These are phyloP conservation scores for Coleophoma cylindrospora DNA, from an alignment of 2,329 filamentous ascomycete species.

Conservation along the genomic window DNA sequence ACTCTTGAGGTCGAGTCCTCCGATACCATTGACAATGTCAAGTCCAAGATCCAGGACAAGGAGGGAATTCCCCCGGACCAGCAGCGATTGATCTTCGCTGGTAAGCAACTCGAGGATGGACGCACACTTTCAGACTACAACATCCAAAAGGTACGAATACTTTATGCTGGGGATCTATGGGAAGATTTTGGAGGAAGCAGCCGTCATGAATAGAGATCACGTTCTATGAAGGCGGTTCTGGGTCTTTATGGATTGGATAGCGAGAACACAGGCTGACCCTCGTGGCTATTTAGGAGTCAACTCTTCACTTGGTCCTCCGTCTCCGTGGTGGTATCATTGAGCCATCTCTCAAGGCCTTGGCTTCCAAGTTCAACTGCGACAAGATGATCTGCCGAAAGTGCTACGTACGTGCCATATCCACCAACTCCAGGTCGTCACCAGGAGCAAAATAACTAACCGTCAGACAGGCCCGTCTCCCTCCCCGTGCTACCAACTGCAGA, in stretches of 20 bases:
- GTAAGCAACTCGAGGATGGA: slow-evolving; percentile 99
- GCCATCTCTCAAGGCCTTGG: slow-evolving; percentile 96
- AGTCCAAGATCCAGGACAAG: slow-evolving; percentile 99
- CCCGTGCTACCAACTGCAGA: slow-evolving; percentile 99
- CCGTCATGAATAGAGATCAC: background rate
- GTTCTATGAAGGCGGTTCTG: background rate
- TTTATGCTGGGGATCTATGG: no score
- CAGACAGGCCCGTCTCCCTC: slow-evolving; percentile 72
- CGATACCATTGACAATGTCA: slow-evolving; percentile 99
- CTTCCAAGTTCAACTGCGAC: slow-evolving; percentile 99
- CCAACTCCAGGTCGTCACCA: no score
- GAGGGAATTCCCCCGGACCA: slow-evolving; percentile 97
- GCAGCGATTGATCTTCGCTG: slow-evolving; percentile 97
- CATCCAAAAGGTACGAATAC: slow-evolving; percentile 83
- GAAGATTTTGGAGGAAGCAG: no score
- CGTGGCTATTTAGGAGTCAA: slow-evolving; percentile 68
- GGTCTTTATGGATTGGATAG: background rate
- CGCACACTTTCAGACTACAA: slow-evolving; percentile 97
- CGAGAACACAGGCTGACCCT: slow-evolving; percentile 9
- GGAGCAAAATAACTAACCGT: background rate
- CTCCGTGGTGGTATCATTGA: slow-evolving; percentile 99
- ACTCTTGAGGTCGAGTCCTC: slow-evolving; percentile 98
- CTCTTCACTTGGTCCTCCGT: slow-evolving; percentile 96
- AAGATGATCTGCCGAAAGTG: slow-evolving; percentile 99
- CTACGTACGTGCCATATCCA: slow-evolving; percentile 65